phyloP scores from a whole-genome alignment of 345 rosid genomes.

The Citrus maxima region DNA sequence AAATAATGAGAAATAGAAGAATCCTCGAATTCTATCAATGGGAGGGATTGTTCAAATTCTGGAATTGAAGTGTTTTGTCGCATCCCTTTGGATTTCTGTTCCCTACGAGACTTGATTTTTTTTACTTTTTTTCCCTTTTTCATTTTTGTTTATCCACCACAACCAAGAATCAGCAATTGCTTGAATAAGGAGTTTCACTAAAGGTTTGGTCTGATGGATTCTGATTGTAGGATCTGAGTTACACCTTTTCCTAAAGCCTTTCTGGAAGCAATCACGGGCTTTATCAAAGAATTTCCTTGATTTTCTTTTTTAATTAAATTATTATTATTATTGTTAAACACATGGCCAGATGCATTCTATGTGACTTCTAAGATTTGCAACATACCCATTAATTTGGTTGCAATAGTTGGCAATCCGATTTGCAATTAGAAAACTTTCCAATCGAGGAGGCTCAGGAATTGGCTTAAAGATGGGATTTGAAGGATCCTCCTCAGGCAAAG shows the following conservation, averaged over 20 bases:
- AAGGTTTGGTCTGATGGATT: background rate
- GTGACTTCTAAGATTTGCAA: slow-evolving; percentile 5
- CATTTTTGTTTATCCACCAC: background rate
- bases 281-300: no score
- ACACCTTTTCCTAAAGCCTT: background rate
- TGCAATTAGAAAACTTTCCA: slow-evolving; percentile 93
- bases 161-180: background rate
- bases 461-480: slow-evolving; percentile 89
- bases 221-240: background rate
- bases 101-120: background rate
- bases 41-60: background rate
- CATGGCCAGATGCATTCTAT: background rate
- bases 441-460: slow-evolving; percentile 84
- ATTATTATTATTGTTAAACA: background rate
- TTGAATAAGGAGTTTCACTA: background rate
- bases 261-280: background rate
- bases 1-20: background rate
- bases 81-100: background rate
- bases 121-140: no score
- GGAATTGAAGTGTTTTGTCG: background rate
- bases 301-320: background rate
- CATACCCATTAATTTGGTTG: slow-evolving; percentile 97
- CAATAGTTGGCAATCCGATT: slow-evolving; percentile 92
- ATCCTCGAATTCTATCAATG: background rate
- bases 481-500: slow-evolving; percentile 97